Evolutionary conservation across 106 monocot species (phyloP).

Genomic region (Hemerocallis citrina): DNA sequence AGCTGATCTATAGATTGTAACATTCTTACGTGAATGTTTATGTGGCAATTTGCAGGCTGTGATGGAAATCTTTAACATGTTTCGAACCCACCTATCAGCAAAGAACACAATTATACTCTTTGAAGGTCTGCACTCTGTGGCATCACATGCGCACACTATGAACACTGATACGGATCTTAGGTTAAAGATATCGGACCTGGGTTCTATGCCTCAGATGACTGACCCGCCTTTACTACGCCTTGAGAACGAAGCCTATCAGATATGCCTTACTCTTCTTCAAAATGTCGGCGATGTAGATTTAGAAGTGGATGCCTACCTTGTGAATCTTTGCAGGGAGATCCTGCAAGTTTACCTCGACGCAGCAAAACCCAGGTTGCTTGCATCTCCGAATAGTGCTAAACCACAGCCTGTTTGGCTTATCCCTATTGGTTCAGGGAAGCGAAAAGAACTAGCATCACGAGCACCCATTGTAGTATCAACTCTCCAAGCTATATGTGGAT

Average conservation of each 20-base stretch:
- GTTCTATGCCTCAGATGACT: conserved; percentile 94
- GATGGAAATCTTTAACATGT: conserved; percentile 86
- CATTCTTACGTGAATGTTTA: not conserved
- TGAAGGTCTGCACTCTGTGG: conserved; percentile 68
- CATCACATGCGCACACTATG: conserved; percentile 78
- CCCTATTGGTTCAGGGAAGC: conserved; percentile 72
- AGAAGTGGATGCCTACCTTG: conserved; percentile 37
- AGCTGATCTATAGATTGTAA: not conserved
- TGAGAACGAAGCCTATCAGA: conserved; percentile 86
- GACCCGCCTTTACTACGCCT: conserved; percentile 92
- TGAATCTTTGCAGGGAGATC: conserved; percentile 72
- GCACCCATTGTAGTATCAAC: conserved; percentile 81
- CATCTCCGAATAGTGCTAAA: conserved; percentile 13
- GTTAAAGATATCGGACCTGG: conserved; percentile 76
- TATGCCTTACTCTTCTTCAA: conserved; percentile 74
- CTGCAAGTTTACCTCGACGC: conserved; percentile 67
- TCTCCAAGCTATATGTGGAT: conserved; percentile 66
- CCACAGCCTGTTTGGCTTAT: conserved; percentile 40
- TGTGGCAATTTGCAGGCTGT: conserved; percentile 69
- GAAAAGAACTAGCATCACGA: conserved; percentile 80
- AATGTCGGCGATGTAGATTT: conserved; percentile 33
- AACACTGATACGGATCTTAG: conserved; percentile 65
- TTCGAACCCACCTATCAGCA: conserved; percentile 50
- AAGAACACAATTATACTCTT: conserved; percentile 69
- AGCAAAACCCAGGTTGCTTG: conserved; percentile 29